Base-by-base conservation (phyloP, 495 filamentous ascomycete genomes). In the Penicillium fimorum region DNA sequence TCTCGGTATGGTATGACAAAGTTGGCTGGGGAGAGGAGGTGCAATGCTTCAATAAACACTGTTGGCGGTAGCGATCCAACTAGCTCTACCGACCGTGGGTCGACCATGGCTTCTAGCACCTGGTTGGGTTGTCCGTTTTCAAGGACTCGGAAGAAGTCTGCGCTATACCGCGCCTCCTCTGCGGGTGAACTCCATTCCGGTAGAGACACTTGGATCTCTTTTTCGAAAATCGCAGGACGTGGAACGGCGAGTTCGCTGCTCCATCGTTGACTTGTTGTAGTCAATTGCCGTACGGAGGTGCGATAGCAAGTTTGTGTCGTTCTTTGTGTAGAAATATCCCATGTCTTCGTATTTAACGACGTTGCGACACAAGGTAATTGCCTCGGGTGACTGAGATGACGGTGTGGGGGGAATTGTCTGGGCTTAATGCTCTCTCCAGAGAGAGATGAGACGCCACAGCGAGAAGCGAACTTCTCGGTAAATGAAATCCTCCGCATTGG, bases 1-100 rank as follows among this genome's bases (percentile, higher is more conserved):
- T 80, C 65, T 15, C 76, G 73, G 61, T 80, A 82, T 5, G 80
- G 74, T 35, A 70, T 64, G 42, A 79, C 51, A 47, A 79, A 78
- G 60, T 78, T 69, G 24, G 63, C 48, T 3, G 76, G 76, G 13
- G 75, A 74, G 1, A 79, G 68, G 25, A 68, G 61, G 50, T 65
- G 64, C 27, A 79, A 60, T 48, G 63, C 69, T 35, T 70, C 75
- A 15, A 74, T 52, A 48, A 78, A 79, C 1, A 56, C 50, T 27
- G 55, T 71, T 47, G 68, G 60, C 29, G 73, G 63, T 59, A 78
- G 51, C 5, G 59, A 62, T 18, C 48, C 65, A 22, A 79, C 70
- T 35, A 76, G 54, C 25, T 54, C 44, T n/a, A 57, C 60, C 55
- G 63, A 72, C 41, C 64, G 67, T 50, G 67, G 66, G 24, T 74